Evolutionary conservation across 1,284 basidiomycete species (phyloP).

Genomic region (Trametes versicolor): DNA sequence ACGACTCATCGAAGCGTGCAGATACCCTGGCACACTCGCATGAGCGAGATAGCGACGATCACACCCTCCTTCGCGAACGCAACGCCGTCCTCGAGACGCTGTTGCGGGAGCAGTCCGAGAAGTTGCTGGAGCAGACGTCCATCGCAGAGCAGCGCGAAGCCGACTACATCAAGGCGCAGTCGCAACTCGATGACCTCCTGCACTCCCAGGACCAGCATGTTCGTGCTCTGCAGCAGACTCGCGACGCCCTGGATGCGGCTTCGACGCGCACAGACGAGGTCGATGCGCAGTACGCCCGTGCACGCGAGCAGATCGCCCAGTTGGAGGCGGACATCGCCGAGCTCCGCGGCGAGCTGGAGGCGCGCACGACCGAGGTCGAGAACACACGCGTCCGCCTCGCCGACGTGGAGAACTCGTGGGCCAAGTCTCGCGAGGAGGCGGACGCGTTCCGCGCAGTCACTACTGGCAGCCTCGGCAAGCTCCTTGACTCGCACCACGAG

Average conservation of each 20-base stretch:
- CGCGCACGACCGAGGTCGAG: slow-evolving; percentile 77
- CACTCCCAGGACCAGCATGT: slow-evolving; percentile 85
- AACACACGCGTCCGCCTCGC: slow-evolving; percentile 68
- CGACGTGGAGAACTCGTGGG: slow-evolving; percentile 88
- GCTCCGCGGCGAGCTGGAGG: slow-evolving; percentile 81
- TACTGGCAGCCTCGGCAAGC: slow-evolving; percentile 83
- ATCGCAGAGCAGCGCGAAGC: slow-evolving; percentile 81
- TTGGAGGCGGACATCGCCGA: slow-evolving; percentile 83
- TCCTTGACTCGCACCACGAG: slow-evolving; percentile 86
- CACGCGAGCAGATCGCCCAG: slow-evolving; percentile 71
- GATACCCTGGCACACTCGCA: slow-evolving; percentile 87
- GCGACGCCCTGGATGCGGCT: slow-evolving; percentile 80
- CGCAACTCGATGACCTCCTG: slow-evolving; percentile 78
- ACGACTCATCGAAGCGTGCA: slow-evolving; percentile 85
- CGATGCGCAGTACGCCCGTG: slow-evolving; percentile 77
- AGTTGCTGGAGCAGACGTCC: slow-evolving; percentile 81
- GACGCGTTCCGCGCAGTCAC: slow-evolving; percentile 87
- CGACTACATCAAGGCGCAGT: slow-evolving; percentile 74
- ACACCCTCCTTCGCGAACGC: slow-evolving; percentile 79
- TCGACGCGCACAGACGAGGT: slow-evolving; percentile 85
- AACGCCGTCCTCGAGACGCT: slow-evolving; percentile 71
- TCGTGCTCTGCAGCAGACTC: slow-evolving; percentile 87
- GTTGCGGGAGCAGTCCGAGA: slow-evolving; percentile 84
- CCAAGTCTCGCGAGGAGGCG: slow-evolving; percentile 90
- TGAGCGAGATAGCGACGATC: slow-evolving; percentile 72